Evolutionary conservation across 805 yeast genomes (phyloP), one percentile per base, ranked within the genome.

Genomic region (Ogataea pignaliae): DNA sequence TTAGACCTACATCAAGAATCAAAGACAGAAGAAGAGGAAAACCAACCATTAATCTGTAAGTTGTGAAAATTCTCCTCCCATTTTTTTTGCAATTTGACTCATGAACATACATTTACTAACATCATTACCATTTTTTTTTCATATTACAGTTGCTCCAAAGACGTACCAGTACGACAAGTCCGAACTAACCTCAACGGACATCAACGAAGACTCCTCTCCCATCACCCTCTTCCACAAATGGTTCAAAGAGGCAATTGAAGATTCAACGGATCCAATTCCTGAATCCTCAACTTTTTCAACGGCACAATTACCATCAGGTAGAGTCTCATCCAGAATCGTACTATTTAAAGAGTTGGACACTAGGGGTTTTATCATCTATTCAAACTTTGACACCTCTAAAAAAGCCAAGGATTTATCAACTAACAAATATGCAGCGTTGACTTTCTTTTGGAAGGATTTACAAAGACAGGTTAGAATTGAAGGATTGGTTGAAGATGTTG

Each of bases 401-500:
- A 93, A 93, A 65, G 79, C 85, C 15, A 58, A 68, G 38, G 97
- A 90, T 63, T 70, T 82, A 47, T 66, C 66, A 33, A 68, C 83
- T 32, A 93, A 93, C 64, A 85, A 86, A 50, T 74, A 78, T 57
- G 97, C 90, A 1, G 80, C 96, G 1, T 69, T 93, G 51, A 83
- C 85, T 11, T 93, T 91, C 63, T 93, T 89, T 68, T 93, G 98
- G 99, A 86, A 85, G 45, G 81, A 80, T 51, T 63, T 84, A 34
- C 97, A 93, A 69, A 80, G 97, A 53, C 97, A 89, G 66, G 95
- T 93, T 4, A 77, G 99, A 49, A 83, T 93, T 9, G 98, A 93
- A 64, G 99, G 99, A 29, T 52, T 69, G 10, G 81, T 87, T 53
- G 95, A 86, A 63, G 76, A 73, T 48, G 85, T 90, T 36, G 71